These are phyloP conservation scores for Ascochyta clinopodiicola DNA, from an alignment of 2,329 filamentous ascomycete genomes.

Conservation along the genomic window DNA sequence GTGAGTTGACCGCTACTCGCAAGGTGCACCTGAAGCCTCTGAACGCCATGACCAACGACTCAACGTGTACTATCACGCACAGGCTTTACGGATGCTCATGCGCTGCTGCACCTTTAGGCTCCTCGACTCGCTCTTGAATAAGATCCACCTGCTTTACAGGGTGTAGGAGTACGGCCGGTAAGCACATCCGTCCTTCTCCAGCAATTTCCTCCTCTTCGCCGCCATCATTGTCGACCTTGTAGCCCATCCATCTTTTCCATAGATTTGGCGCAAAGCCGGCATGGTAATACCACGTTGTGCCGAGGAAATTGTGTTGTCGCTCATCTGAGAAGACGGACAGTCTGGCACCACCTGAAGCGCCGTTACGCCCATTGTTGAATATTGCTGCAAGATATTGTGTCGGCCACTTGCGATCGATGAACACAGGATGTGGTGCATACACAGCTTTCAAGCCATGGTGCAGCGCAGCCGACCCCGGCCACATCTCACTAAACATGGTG, in stretches of 20 bases:
- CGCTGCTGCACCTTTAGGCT: neutral
- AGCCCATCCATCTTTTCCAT: conserved; percentile 64
- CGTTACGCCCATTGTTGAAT: conserved; percentile 63
- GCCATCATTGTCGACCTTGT: conserved; percentile 59
- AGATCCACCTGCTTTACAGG: conserved; percentile 60
- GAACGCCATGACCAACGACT: conserved; percentile 7
- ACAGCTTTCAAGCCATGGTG: conserved; percentile 81
- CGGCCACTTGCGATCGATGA: conserved; percentile 64
- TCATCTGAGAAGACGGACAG: conserved; percentile 58
- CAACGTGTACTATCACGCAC: neutral
- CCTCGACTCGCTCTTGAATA: conserved; percentile 50
- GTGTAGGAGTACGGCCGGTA: conserved; percentile 57
- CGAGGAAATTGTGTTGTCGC: conserved; percentile 60
- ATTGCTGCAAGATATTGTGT: conserved; percentile 60
- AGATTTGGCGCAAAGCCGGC: conserved; percentile 60
- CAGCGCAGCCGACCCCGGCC: conserved; percentile 71
- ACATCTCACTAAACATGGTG: conserved; percentile 83
- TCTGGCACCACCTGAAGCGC: conserved; percentile 57
- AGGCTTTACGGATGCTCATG: conserved; percentile 4
- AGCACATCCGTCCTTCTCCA: conserved; percentile 58
- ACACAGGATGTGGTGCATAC: conserved; percentile 66
- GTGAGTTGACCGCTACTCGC: neutral
- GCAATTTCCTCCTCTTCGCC: conserved; percentile 53
- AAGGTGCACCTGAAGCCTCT: neutral
- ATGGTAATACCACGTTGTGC: conserved; percentile 62